Evolutionary conservation across 768 basidiomycete genomes (phyloP), one percentile per base, ranked within the genome.

Genomic region (Psilocybe azurescens): DNA sequence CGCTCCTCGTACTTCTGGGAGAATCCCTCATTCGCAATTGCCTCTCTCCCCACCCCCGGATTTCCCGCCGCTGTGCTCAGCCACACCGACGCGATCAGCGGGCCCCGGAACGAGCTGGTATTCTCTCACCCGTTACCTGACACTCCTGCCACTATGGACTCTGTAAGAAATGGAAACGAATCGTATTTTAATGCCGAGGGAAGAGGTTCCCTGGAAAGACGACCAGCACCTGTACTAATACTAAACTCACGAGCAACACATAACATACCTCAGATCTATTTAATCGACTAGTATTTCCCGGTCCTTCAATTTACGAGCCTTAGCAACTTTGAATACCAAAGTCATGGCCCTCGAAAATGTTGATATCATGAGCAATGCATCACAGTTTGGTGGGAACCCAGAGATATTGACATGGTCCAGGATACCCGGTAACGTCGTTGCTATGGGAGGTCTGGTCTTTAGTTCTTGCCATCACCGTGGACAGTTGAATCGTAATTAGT

Each of bases 11-110:
- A 54, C 16, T 36, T 47, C 20, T n/a, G 36, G n/a, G 62, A 56
- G 29, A 24, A 47, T 32, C 61, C 57, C 51, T 53, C 53, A n/a
- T 50, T 54, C 50, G 41, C 58, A 11, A 63, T 63, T 47, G 48
- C 53, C 52, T 33, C 41, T n/a, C 41, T 61, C 48, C 52, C 61
- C 24, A 38, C 53, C 6, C 62, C 62, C 6, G 30, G 13, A 10
- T 41, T 58, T 5, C 61, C 54, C 30, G 44, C 59, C 5, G 48
- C 36, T 10, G 56, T 62, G 38, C 32, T 50, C 5, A 56, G 46
- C 24, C 47, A 56, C 8, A 33, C 41, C 10, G 33, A 16, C 13
- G 53, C 48, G 33, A 16, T 11, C 8, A 44, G 5, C 14, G 41
- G 41, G 38, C 38, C 38, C 9, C 24, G 63, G 8, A 64, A 57